phyloP scores from a whole-genome alignment of 805 yeast species.

The Spencermartinsiella europaea region DNA sequence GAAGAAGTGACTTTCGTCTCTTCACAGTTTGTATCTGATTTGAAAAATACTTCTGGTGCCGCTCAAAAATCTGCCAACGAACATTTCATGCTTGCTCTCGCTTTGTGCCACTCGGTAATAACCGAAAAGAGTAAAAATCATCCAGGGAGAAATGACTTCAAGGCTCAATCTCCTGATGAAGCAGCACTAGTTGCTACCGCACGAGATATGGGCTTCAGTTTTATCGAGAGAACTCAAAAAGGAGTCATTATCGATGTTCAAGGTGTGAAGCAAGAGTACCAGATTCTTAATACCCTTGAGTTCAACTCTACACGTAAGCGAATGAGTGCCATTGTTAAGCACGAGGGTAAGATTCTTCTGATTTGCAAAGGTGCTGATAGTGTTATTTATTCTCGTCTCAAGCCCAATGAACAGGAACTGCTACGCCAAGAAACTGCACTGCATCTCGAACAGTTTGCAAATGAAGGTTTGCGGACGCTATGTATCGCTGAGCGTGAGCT shows the following conservation, averaged over 20 bases:
- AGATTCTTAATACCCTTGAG: slow-evolving; percentile 55
- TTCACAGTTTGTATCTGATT: slow-evolving; percentile 52
- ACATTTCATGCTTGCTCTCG: slow-evolving; percentile 63
- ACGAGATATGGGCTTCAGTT: slow-evolving; percentile 66
- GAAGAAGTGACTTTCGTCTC: slow-evolving; percentile 65
- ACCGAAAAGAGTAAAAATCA: slow-evolving; percentile 45
- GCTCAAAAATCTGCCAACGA: slow-evolving; percentile 48
- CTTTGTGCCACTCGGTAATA: slow-evolving; percentile 74
- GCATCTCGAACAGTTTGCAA: slow-evolving; percentile 69
- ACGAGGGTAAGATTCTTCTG: slow-evolving; percentile 43
- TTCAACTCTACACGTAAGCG: slow-evolving; percentile 74
- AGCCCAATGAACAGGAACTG: slow-evolving; percentile 36
- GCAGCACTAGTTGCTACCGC: slow-evolving; percentile 77
- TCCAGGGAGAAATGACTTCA: slow-evolving; percentile 45
- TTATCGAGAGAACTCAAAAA: slow-evolving; percentile 51
- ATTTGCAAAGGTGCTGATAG: slow-evolving; percentile 76
- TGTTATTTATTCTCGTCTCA: slow-evolving; percentile 55
- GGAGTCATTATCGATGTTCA: slow-evolving; percentile 43
- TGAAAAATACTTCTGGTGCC: slow-evolving; percentile 37
- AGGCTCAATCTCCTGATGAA: slow-evolving; percentile 85
- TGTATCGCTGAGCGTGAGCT: slow-evolving; percentile 65
- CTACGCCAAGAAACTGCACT: slow-evolving; percentile 58
- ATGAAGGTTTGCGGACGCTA: slow-evolving; percentile 74
- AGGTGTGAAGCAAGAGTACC: slow-evolving; percentile 45
- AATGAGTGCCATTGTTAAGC: slow-evolving; percentile 64